These are phyloP conservation scores for Urochloa ruziziensis DNA, from an alignment of 176 grass and related monocot genomes.

Conservation along the genomic window DNA sequence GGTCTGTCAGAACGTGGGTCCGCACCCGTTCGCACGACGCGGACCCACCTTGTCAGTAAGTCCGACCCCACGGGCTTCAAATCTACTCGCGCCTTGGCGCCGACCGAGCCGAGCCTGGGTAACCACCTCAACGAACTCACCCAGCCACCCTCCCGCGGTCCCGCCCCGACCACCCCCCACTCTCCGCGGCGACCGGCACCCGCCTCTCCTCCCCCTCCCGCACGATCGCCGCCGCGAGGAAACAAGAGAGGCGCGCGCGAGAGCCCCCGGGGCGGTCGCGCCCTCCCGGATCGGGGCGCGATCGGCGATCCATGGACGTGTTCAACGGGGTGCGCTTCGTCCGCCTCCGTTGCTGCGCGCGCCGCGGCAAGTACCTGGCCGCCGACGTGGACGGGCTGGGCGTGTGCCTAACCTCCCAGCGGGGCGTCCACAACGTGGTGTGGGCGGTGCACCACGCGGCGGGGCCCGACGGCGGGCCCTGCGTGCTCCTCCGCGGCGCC, in stretches of 20 bases:
- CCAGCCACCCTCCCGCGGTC: too few species aligned
- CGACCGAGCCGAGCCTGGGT: background rate
- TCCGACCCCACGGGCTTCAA: background rate
- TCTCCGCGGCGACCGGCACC: background rate
- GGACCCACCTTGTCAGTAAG: slow-evolving; percentile 1
- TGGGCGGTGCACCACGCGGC: slow-evolving; percentile 31
- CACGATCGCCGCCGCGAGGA: background rate
- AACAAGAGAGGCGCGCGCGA: background rate
- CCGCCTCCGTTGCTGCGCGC: slow-evolving; percentile 24
- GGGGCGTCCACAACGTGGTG: slow-evolving; percentile 41
- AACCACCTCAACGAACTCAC: background rate
- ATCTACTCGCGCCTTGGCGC: slow-evolving; percentile 8
- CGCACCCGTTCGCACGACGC: rapidly evolving
- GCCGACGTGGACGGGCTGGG: slow-evolving; percentile 20
- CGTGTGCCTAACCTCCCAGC: slow-evolving; percentile 27
- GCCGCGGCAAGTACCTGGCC: slow-evolving; percentile 23
- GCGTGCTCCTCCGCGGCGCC: slow-evolving; percentile 32
- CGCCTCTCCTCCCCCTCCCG: background rate
- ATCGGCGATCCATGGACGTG: slow-evolving; percentile 22
- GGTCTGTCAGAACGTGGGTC: background rate
- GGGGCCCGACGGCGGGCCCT: slow-evolving; percentile 7
- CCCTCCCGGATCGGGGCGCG: background rate
- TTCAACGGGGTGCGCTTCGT: slow-evolving; percentile 44
- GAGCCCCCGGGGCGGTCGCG: background rate
- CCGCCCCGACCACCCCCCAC: background rate